Conservation (phyloP, 495 filamentous ascomycete species). For the Penicillium tannophilum region DNA sequence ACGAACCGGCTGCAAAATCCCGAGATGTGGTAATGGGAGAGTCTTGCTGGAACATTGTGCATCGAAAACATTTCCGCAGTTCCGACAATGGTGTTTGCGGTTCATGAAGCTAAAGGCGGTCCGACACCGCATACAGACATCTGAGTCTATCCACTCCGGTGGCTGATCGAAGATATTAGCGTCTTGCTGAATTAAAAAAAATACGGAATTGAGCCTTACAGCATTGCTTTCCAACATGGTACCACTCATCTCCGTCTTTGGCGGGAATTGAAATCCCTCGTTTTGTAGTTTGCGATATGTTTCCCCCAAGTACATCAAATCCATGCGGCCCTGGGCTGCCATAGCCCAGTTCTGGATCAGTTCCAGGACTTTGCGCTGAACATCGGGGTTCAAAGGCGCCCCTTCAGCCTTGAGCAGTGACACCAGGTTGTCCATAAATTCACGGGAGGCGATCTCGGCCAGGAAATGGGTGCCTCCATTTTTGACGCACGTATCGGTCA, state of each 20-base stretch:
- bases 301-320: constrained; percentile 83
- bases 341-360: constrained; percentile 92
- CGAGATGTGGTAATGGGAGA: constrained; percentile 86
- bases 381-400: constrained; percentile 77
- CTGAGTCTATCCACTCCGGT: constrained; percentile 96
- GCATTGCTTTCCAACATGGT: constrained; percentile 97
- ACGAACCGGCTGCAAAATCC: constrained; percentile 86
- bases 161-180: constrained; percentile 57
- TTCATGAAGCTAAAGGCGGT: constrained; percentile 97
- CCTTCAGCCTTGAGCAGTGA: constrained; percentile 83
- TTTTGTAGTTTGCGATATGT: constrained; percentile 77
- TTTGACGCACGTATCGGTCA: constrained; percentile 98
- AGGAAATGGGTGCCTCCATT: constrained; percentile 98
- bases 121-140: constrained; percentile 97
- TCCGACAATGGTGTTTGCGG: constrained; percentile 95
- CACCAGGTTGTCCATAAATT: constrained; percentile 97
- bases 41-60: constrained; percentile 89
- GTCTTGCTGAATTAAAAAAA: background rate
- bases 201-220: constrained; percentile 52
- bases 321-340: constrained; percentile 82
- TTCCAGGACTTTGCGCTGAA: constrained; percentile 87
- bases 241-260: constrained; percentile 80
- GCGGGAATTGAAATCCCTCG: constrained; percentile 89
- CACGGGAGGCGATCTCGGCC: constrained; percentile 88
- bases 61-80: constrained; percentile 96